These are phyloP conservation scores for Solanum aculeatissimum DNA, from an alignment of 305 asterid genomes.

Conservation along the genomic window DNA sequence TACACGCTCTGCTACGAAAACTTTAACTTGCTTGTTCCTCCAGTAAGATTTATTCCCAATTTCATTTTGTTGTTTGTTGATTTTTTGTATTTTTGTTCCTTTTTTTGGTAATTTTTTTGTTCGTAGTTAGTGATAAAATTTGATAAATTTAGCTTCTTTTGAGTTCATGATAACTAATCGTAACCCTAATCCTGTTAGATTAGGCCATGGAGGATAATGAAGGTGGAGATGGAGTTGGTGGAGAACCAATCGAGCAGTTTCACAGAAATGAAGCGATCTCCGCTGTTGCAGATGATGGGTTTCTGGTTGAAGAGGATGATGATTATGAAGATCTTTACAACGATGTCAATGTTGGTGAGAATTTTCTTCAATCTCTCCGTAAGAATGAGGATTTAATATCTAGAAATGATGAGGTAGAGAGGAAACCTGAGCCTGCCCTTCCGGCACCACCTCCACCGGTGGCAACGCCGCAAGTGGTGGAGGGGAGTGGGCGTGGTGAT, in stretches of 20 bases:
- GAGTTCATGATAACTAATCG: not conserved
- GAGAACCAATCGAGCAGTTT: conserved; percentile 26
- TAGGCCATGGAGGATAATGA: conserved; percentile 48
- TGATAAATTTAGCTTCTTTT: not conserved
- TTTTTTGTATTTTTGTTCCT: not conserved
- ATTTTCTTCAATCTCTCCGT: not conserved
- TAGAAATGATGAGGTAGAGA: conserved; percentile 20
- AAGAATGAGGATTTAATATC: conserved; percentile 37
- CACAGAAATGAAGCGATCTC: conserved; percentile 68
- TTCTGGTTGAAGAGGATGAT: conserved; percentile 54
- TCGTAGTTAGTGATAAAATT: not conserved
- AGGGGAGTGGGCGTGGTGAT: conserved; percentile 22
- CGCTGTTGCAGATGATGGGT: conserved; percentile 74
- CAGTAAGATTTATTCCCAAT: not conserved
- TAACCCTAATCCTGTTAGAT: conserved; percentile 21
- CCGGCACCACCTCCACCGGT: not conserved
- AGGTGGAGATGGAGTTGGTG: conserved; percentile 17
- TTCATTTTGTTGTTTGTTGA: not conserved
- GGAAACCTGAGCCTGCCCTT: conserved; percentile 2
- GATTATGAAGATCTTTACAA: conserved; percentile 74
- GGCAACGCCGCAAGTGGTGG: conserved; percentile 4
- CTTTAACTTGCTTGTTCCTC: not conserved
- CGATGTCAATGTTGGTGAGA: not conserved
- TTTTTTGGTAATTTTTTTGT: not conserved
- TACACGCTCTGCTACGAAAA: not conserved